phyloP scores from a whole-genome alignment of 129 eudicot genomes.

The Flaveria linearis region DNA sequence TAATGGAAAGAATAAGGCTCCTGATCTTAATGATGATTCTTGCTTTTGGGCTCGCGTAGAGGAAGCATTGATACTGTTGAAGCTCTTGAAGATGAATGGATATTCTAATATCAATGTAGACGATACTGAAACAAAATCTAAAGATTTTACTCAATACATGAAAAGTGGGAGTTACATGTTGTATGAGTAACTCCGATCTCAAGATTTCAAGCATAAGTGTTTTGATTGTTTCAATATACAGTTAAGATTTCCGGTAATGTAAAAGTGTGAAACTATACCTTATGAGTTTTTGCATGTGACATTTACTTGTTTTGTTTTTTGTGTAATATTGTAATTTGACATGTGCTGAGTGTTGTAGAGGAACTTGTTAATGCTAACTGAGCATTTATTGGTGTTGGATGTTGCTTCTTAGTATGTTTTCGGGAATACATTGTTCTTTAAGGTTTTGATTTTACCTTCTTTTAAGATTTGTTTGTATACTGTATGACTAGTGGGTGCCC shows the following conservation, averaged over 20 bases:
- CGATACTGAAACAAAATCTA: not conserved
- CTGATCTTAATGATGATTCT: conserved; percentile 45
- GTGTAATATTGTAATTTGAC: not conserved
- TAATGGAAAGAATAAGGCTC: conserved; percentile 23
- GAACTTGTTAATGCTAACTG: no score
- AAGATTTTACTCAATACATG: conserved; percentile 43
- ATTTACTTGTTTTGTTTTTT: not conserved
- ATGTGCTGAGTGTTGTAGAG: not conserved
- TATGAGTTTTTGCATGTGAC: not conserved
- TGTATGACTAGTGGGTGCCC: no score
- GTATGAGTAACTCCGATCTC: not conserved
- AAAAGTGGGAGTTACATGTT: not conserved
- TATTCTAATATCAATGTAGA: not conserved
- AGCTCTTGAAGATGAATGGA: conserved; percentile 15
- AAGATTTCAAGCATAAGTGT: not conserved
- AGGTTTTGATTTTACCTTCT: no score
- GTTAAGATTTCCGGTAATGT: no score
- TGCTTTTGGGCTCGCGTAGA: conserved; percentile 61
- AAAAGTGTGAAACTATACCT: no score
- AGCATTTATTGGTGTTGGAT: no score
- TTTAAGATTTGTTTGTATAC: no score
- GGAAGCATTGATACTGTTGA: conserved; percentile 41
- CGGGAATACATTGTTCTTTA: no score
- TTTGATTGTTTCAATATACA: no score
- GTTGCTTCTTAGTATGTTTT: no score